Evolutionary conservation across 2,329 filamentous ascomycete genomes (phyloP), one percentile per base, ranked within the genome.

Genomic region (Tricladium varicosporioides): DNA sequence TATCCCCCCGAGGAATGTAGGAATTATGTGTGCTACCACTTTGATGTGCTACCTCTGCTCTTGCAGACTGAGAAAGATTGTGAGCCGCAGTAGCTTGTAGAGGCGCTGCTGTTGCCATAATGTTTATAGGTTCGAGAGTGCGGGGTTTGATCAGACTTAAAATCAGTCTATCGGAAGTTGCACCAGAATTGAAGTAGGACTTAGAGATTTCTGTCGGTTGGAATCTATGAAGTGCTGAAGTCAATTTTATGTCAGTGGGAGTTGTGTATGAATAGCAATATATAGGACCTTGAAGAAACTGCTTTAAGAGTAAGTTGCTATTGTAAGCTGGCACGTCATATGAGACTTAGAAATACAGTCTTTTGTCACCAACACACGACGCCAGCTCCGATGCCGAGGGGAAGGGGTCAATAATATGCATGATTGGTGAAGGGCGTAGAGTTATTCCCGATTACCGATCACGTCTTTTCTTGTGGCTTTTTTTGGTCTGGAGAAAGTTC

Each of bases 1-100:
- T 77, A 50, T 80, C 73, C 43, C 84, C 83, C 33, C 80, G 76
- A 15, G 83, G 80, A 31, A 71, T 65, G 32, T 56, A 68, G 13
- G 50, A 51, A 53, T 33, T 61, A 16, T 36, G 15, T 36, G 48
- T 53, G 27, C n/a, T 51, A 16, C 44, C 47, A 31, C 47, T 44
- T 51, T 63, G 57, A 11, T 51, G 42, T 14, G 55, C 57, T 15
- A 64, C 61, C 58, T 70, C 69, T 9, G 59, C 42, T 18, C 63
- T 61, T 14, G 66, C 59, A 40, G 64, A 68, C 42, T 61, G 53
- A 19, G 69, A 69, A 16, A 72, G 67, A 51, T 76, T 72, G 60
- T 78, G 76, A 9, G 75, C 74, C 8, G 75, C 70, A 2, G 70
- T 76, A 5, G 73, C 71, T 27, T 71, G 70, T 14, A 73, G 61